Conservation (phyloP, 2,329 filamentous ascomycete species). For the Zymoseptoria ardabiliae region DNA sequence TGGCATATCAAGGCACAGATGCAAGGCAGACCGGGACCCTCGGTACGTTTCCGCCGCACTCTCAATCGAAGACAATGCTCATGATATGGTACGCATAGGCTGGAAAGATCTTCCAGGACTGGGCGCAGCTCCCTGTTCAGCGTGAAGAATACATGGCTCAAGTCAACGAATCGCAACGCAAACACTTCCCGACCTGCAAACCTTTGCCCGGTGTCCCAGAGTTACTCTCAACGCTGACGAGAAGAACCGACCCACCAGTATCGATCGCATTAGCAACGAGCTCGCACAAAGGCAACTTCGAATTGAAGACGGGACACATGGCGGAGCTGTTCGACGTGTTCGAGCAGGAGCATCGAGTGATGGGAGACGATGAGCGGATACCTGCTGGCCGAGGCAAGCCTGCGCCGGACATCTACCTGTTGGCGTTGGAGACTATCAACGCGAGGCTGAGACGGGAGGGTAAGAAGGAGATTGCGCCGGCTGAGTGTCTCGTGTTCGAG, state of each 20-base stretch:
- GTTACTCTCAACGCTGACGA: slow-evolving; percentile 54
- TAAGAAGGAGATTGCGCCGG: slow-evolving; percentile 59
- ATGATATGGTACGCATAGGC: slow-evolving; percentile 35
- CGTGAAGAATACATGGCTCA: slow-evolving; percentile 58
- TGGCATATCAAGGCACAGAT: slow-evolving; percentile 92
- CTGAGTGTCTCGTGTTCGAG: slow-evolving; percentile 93
- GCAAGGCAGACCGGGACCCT: slow-evolving; percentile 56
- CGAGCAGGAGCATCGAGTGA: slow-evolving; percentile 60
- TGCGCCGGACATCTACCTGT: slow-evolving; percentile 84
- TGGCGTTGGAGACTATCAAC: slow-evolving; percentile 82
- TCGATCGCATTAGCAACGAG: slow-evolving; percentile 84
- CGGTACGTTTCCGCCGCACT: slow-evolving; percentile 31
- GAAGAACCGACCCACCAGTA: slow-evolving; percentile 36
- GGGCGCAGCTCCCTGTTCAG: slow-evolving; percentile 77
- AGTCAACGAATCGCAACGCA: slow-evolving; percentile 56
- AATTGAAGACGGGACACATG: slow-evolving; percentile 62
- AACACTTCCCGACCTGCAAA: slow-evolving; percentile 66
- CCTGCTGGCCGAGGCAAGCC: slow-evolving; percentile 80
- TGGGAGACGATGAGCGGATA: slow-evolving; percentile 81
- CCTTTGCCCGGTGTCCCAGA: slow-evolving; percentile 70
- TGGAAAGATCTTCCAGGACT: slow-evolving; percentile 60
- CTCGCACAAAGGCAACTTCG: slow-evolving; percentile 63
- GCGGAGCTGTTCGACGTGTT: slow-evolving; percentile 51
- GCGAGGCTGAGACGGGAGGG: slow-evolving; percentile 53
- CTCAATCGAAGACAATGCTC: not conserved